Evolutionary conservation across 495 filamentous ascomycete species (phyloP).

Genomic region (Xylaria cubensis): DNA sequence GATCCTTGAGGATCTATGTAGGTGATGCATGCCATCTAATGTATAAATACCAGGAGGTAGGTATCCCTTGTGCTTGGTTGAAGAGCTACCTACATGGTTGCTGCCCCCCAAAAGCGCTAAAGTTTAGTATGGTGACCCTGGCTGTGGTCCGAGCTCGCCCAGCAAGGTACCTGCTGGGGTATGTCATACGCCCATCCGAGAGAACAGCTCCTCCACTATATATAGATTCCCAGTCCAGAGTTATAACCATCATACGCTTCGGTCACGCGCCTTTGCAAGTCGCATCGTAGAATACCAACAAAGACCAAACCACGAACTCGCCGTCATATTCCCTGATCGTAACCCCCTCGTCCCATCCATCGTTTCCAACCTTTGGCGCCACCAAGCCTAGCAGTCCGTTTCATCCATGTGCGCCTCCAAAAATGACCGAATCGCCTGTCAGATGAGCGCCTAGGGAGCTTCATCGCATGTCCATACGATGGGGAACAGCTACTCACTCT

Average conservation of each 20-base stretch:
- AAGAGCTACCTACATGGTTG: background rate
- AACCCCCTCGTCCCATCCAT: background rate
- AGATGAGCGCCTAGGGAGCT: slow-evolving; percentile 37
- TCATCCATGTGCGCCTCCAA: slow-evolving; percentile 11
- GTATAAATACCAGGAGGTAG: background rate
- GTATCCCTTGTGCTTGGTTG: background rate
- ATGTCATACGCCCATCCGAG: slow-evolving; percentile 5
- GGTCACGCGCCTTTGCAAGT: slow-evolving; percentile 15
- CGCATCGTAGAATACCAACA: background rate
- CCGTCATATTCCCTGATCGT: background rate
- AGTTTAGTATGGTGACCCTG: background rate
- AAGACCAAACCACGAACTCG: background rate
- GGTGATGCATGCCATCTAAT: background rate
- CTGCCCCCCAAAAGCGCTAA: background rate
- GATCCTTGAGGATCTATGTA: background rate
- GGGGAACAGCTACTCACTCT: slow-evolving; percentile 96
- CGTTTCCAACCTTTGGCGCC: background rate
- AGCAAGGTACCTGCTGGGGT: background rate
- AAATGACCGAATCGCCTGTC: slow-evolving; percentile 16
- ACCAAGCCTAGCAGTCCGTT: background rate
- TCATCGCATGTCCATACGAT: slow-evolving; percentile 58
- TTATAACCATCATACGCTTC: background rate
- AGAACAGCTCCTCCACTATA: background rate
- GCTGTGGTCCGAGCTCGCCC: slow-evolving; percentile 1
- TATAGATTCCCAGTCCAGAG: background rate